Evolutionary conservation across 140 eudicot genomes (phyloP), one percentile per base, ranked within the genome.

Genomic region (Oenanthe javanica): DNA sequence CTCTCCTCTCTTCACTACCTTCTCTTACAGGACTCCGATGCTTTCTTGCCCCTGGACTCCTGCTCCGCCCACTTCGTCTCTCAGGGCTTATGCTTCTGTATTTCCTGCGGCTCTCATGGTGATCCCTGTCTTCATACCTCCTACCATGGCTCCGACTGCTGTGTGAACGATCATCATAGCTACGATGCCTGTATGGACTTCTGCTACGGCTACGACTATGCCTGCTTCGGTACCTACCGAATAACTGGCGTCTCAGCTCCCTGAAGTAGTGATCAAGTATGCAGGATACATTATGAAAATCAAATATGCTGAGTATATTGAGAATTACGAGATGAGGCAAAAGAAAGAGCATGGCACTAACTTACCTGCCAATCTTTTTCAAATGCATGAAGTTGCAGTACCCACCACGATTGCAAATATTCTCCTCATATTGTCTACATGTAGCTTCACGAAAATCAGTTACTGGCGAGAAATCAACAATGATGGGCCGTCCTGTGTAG

Each of bases 381-480:
- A 94, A 87, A 85, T 94, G 97, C 99, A 94, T 94, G 77, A 94
- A 94, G 85, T 94, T 92, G 87, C 99, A 94, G 83, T 94, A 94
- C 23, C 99, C 99, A 79, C 99, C 99, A 38, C 99, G 97, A 79
- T 92, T 94, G 87, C 99, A 94, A 59, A 90, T 84, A 76, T 94
- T 93, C 90, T 94, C 97, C 83, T 94, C 99, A 64, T 94, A 94
- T 54, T 94, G 97, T 79, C 99, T 83, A 77, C 99, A 95, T 52
- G 97, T 92, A 73, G 97, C 97, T 85, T 95, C 97, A 82, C 97
- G 95, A 81, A 95, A 95, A 89, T 95, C 99, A 59, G 97, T 94
- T 83, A 94, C 98, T 0, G 98, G 98, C 12, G 98, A 94, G 84
- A 86, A 94, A 82, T 94, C 98, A 82, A 92, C 98, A 81, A 94